Evolutionary conservation across 768 basidiomycete species (phyloP).

Genomic region (Ramaria rubella): DNA sequence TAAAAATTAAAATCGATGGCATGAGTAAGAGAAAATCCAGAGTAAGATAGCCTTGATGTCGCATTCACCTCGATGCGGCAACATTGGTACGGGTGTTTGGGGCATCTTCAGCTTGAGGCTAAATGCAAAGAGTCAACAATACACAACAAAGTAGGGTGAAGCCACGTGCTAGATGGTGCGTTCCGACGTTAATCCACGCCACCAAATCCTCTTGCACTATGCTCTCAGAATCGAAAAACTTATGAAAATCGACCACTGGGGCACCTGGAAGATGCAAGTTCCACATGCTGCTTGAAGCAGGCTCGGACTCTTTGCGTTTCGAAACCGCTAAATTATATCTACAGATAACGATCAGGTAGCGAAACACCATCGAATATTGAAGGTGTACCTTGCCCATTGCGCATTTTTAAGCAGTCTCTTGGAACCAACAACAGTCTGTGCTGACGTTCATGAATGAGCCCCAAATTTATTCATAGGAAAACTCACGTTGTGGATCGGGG

Average conservation of each 20-base stretch:
- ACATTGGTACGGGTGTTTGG: constrained; percentile 54
- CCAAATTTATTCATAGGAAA: not conserved
- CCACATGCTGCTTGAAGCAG: constrained; percentile 51
- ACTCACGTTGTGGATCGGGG: constrained; percentile 44
- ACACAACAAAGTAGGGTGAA: not conserved
- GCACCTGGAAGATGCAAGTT: constrained; percentile 54
- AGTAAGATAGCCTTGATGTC: too few relatives aligned
- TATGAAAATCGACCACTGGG: constrained; percentile 52
- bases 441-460: not conserved
- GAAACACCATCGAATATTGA: constrained; percentile 15
- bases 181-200: constrained; percentile 61
- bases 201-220: constrained; percentile 61
- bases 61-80: constrained; percentile 45
- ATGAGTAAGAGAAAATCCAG: constrained; percentile 5
- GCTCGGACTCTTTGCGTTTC: constrained; percentile 55
- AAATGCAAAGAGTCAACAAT: not conserved
- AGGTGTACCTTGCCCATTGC: constrained; percentile 60
- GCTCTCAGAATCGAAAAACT: constrained; percentile 58
- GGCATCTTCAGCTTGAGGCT: constrained; percentile 60
- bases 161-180: constrained; percentile 48
- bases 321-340: not conserved
- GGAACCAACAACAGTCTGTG: constrained; percentile 49
- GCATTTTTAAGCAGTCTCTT: constrained; percentile 56
- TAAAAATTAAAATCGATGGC: constrained; percentile 17
- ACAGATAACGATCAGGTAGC: not conserved